These are phyloP conservation scores for Agapanthus africanus DNA, from an alignment of 106 monocot genomes.

Conservation along the genomic window DNA sequence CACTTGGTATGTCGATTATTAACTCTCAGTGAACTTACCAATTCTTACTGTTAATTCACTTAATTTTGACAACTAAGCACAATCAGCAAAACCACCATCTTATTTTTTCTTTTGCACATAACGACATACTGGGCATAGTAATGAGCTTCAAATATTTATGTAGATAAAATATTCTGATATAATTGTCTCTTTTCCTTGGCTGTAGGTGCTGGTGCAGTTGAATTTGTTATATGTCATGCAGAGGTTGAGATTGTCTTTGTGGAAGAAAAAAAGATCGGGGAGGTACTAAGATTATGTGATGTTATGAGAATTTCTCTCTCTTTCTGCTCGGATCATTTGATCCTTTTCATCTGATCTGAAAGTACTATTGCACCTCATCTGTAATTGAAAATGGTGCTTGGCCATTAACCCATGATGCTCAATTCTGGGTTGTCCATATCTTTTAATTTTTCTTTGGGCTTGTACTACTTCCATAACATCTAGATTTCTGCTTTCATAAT, in stretches of 20 bases:
- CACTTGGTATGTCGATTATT: conserved; percentile 78
- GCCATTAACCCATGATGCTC: too few species aligned
- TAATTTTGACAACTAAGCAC: background rate
- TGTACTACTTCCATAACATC: too few species aligned
- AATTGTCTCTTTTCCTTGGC: conserved; percentile 1
- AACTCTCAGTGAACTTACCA: too few species aligned
- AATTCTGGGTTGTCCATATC: too few species aligned
- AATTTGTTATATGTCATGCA: conserved; percentile 88
- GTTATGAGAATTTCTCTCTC: too few species aligned
- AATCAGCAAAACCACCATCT: background rate
- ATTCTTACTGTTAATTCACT: background rate
- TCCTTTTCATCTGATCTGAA: too few species aligned
- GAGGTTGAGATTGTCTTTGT: conserved; percentile 80
- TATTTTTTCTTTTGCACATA: background rate
- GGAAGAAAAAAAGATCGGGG: conserved; percentile 74
- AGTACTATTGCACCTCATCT: too few species aligned
- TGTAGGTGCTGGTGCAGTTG: conserved; percentile 83
- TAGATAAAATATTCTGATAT: background rate
- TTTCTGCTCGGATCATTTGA: too few species aligned
- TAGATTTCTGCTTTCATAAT: too few species aligned
- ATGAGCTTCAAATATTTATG: background rate
- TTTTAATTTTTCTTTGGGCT: too few species aligned
- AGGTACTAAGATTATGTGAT: too few species aligned
- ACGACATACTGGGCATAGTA: background rate
- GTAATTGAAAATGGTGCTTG: too few species aligned